These are phyloP conservation scores for Nannizzia gypsea DNA, from an alignment of 2,329 filamentous ascomycete species.

Conservation along the genomic window DNA sequence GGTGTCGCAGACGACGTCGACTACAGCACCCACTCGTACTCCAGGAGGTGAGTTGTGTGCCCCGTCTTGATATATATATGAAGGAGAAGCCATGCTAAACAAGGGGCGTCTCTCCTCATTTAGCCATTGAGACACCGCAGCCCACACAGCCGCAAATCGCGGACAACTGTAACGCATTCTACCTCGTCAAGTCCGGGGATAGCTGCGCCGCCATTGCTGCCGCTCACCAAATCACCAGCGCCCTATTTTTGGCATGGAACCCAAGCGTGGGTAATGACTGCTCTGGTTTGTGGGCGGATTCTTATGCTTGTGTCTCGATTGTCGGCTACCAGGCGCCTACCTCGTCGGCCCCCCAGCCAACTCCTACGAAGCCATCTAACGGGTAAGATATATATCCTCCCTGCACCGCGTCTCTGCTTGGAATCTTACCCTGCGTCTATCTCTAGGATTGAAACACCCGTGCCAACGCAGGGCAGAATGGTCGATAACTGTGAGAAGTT, in stretches of 20 bases:
- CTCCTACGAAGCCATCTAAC: neutral
- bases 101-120: too few relatives aligned
- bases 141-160: slow-evolving; percentile 3
- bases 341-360: slow-evolving; percentile 6
- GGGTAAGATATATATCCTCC: neutral
- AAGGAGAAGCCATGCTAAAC: neutral
- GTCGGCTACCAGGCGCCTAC: slow-evolving; percentile 2
- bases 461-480: neutral
- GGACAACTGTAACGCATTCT: neutral
- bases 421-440: neutral
- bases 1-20: too few relatives aligned
- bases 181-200: neutral
- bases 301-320: slow-evolving; percentile 6
- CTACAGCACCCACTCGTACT: neutral
- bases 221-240: neutral
- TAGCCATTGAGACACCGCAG: neutral
- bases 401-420: neutral
- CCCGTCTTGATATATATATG: too few relatives aligned
- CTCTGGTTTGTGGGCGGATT: neutral
- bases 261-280: neutral
- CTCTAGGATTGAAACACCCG: neutral
- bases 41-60: neutral
- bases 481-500: slow-evolving; percentile 2
- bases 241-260: neutral
- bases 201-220: neutral